phyloP scores from a whole-genome alignment of 495 filamentous ascomycete genomes.

The Trypethelium eluteriae region DNA sequence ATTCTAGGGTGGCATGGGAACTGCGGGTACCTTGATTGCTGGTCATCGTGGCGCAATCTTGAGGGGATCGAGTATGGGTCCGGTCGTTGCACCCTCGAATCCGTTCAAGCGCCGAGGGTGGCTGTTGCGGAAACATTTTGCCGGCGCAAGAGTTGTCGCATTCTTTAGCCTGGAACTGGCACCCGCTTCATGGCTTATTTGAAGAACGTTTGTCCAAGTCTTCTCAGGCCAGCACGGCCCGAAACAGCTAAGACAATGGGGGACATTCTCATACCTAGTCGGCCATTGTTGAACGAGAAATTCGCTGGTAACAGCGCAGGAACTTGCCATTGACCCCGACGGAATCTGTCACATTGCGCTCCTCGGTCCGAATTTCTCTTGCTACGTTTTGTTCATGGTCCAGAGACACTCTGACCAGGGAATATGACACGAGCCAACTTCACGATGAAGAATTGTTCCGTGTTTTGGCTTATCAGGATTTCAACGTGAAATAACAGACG shows the following conservation, averaged over 20 bases:
- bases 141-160: background rate
- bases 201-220: background rate
- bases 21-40: background rate
- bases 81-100: too few relatives aligned
- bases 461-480: background rate
- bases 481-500: too few relatives aligned
- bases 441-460: background rate
- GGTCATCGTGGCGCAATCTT: background rate
- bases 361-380: background rate
- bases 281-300: background rate
- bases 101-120: background rate
- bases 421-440: too few relatives aligned
- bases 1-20: background rate
- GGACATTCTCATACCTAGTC: background rate
- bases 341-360: background rate
- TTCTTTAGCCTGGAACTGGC: background rate
- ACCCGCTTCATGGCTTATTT: background rate
- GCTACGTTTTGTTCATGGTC: background rate
- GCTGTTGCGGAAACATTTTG: background rate
- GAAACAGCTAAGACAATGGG: background rate
- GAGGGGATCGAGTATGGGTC: background rate
- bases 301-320: background rate
- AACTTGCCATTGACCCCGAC: background rate
- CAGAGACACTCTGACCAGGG: too few relatives aligned
- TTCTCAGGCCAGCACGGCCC: background rate